A percentile compares a stretch with the other conserved stretches of the same genome.
Evolutionary conservation across 139 green algal genomes (phyloP).

Genomic region (Chlorella sp.): DNA sequence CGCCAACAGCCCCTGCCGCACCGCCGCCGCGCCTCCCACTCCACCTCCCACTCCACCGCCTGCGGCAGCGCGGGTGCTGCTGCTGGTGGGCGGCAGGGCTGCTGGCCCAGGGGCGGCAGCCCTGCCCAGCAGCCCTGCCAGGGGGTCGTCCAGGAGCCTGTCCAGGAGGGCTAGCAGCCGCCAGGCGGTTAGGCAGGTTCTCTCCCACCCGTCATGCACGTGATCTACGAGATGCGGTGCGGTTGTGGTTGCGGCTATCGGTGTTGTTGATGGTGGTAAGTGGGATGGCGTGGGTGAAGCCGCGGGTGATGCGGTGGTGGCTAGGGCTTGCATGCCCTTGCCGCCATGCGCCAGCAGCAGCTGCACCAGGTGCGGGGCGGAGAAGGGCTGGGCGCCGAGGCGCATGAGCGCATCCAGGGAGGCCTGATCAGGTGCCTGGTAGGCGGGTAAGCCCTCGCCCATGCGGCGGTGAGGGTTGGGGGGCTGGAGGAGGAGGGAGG

Average conservation of each 20-base stretch:
- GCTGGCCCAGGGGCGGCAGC: background rate
- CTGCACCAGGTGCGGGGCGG: background rate
- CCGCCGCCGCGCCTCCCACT: too few relatives aligned
- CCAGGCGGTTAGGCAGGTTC: background rate
- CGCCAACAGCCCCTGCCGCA: background rate
- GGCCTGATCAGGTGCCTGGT: too few relatives aligned
- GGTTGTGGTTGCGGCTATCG: too few relatives aligned
- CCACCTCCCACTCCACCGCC: too few relatives aligned
- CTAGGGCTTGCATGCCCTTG: background rate
- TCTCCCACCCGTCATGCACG: too few relatives aligned
- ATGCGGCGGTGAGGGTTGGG: background rate
- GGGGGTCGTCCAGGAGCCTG: constrained; percentile 5
- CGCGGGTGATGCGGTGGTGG: background rate
- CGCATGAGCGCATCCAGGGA: background rate
- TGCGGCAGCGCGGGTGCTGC: background rate
- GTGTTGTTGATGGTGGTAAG: too few relatives aligned
- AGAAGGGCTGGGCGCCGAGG: constrained; percentile 9
- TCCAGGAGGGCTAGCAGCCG: constrained; percentile 14
- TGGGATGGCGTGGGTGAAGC: background rate
- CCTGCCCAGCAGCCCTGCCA: background rate
- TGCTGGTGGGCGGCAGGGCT: background rate
- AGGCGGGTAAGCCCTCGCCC: background rate
- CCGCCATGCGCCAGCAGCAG: background rate
- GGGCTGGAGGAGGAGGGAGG: background rate
- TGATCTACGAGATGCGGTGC: too few relatives aligned